Percentiles rank a stretch among this genome's conserved stretches.
These are phyloP conservation scores for Hypomontagnella monticulosa DNA, from an alignment of 495 filamentous ascomycete genomes.

Conservation along the genomic window DNA sequence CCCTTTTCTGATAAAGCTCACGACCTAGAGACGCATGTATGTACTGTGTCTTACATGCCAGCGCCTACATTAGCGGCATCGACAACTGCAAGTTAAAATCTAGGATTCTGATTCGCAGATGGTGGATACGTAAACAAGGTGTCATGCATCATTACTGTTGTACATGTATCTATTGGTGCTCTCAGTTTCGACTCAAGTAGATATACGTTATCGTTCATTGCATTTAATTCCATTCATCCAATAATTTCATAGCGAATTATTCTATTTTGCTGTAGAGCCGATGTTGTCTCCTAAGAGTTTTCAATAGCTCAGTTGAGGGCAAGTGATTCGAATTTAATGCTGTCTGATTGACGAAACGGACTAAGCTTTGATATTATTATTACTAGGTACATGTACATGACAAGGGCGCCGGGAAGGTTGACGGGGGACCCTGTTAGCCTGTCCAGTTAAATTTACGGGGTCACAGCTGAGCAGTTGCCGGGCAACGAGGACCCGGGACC, in stretches of 20 bases:
- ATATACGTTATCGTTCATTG: too few relatives aligned
- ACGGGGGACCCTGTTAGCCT: constrained; percentile 1
- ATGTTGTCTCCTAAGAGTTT: too few relatives aligned
- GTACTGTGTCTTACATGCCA: constrained; percentile 31
- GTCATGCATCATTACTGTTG: constrained; percentile 10
- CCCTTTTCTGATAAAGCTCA: constrained; percentile 33
- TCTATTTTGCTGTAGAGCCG: too few relatives aligned
- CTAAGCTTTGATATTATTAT: too few relatives aligned
- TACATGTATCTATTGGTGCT: not conserved
- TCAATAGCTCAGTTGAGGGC: too few relatives aligned
- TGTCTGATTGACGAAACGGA: too few relatives aligned
- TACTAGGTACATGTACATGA: constrained; percentile 12
- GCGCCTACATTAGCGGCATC: constrained; percentile 20
- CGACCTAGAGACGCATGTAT: constrained; percentile 22
- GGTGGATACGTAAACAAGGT: constrained; percentile 23
- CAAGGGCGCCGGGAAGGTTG: constrained; percentile 8
- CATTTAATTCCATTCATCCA: too few relatives aligned
- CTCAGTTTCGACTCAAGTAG: not conserved
- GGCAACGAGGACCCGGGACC: constrained; percentile 36
- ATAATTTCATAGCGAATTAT: too few relatives aligned
- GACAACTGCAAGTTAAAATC: constrained; percentile 23
- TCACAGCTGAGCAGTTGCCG: constrained; percentile 24
- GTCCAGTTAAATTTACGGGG: constrained; percentile 22
- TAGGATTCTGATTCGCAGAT: constrained; percentile 24
- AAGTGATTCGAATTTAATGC: too few relatives aligned